Conservation (phyloP, 1,139 yeast species). For the Debaryomyces sp. region DNA sequence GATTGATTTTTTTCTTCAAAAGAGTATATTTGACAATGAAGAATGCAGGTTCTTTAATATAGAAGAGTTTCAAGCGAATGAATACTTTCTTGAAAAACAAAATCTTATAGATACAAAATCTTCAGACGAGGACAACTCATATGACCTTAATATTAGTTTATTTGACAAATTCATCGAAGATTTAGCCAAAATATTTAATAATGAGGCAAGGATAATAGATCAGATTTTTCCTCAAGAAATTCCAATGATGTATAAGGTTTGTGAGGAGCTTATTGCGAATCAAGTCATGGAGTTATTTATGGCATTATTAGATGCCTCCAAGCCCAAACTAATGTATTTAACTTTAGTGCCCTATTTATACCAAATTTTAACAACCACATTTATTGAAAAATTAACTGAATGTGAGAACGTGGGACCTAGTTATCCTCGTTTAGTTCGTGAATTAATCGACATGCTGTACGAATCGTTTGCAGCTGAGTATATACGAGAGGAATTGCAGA, state of each 20-base stretch:
- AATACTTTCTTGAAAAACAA: constrained; percentile 19
- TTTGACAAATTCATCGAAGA: constrained; percentile 28
- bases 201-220: constrained; percentile 40
- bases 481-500: constrained; percentile 44
- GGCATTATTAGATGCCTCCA: constrained; percentile 33
- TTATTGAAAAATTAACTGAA: constrained; percentile 28
- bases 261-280: constrained; percentile 48
- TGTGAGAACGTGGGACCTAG: constrained; percentile 39
- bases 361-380: constrained; percentile 25
- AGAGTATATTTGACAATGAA: constrained; percentile 45
- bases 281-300: constrained; percentile 41
- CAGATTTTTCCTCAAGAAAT: constrained; percentile 41
- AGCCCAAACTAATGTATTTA: constrained; percentile 29
- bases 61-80: constrained; percentile 24
- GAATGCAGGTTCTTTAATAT: constrained; percentile 34
- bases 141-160: constrained; percentile 18
- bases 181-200: constrained; percentile 37
- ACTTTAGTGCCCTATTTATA: constrained; percentile 37
- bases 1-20: constrained; percentile 50
- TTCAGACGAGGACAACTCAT: constrained; percentile 12
- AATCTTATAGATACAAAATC: constrained; percentile 1
- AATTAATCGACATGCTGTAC: constrained; percentile 51
- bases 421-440: constrained; percentile 34
- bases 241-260: constrained; percentile 52
- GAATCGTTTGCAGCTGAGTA: constrained; percentile 54